These are phyloP conservation scores for Gnomoniopsis sp. DNA, from an alignment of 2,329 filamentous ascomycete species.

Conservation along the genomic window DNA sequence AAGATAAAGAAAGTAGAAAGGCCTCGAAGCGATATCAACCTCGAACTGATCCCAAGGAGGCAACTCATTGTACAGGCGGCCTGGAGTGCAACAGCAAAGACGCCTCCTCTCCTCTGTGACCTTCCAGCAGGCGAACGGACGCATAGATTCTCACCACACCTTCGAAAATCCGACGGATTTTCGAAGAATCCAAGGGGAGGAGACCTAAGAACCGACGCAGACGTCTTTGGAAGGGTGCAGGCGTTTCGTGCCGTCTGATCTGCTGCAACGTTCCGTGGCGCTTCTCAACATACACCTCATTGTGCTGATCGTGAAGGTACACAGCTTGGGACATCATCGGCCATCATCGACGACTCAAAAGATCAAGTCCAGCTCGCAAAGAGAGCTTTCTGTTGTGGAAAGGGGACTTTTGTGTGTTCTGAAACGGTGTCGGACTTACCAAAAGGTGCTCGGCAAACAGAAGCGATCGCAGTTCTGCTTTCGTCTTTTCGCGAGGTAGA, in stretches of 20 bases:
- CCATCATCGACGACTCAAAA: neutral
- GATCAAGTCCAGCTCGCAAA: neutral
- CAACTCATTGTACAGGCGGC: too few relatives aligned
- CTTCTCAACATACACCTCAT: neutral
- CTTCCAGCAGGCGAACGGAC: too few relatives aligned
- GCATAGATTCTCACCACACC: too few relatives aligned
- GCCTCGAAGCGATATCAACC: too few relatives aligned
- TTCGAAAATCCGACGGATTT: too few relatives aligned
- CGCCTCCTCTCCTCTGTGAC: too few relatives aligned
- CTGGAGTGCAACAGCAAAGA: too few relatives aligned
- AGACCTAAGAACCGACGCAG: neutral
- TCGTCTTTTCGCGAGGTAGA: neutral
- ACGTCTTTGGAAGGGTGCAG: neutral
- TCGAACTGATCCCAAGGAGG: too few relatives aligned
- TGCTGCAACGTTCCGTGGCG: neutral
- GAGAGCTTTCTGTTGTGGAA: neutral
- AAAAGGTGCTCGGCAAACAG: neutral
- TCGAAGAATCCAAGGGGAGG: neutral
- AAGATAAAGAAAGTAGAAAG: too few relatives aligned
- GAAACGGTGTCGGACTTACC: neutral
- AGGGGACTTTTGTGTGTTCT: neutral
- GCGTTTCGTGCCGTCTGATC: neutral
- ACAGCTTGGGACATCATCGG: neutral
- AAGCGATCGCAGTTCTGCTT: neutral
- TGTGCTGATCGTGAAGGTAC: neutral